Evolutionary conservation across 805 yeast species (phyloP), one percentile per base, ranked within the genome.

Genomic region (Torulaspora franciscae): DNA sequence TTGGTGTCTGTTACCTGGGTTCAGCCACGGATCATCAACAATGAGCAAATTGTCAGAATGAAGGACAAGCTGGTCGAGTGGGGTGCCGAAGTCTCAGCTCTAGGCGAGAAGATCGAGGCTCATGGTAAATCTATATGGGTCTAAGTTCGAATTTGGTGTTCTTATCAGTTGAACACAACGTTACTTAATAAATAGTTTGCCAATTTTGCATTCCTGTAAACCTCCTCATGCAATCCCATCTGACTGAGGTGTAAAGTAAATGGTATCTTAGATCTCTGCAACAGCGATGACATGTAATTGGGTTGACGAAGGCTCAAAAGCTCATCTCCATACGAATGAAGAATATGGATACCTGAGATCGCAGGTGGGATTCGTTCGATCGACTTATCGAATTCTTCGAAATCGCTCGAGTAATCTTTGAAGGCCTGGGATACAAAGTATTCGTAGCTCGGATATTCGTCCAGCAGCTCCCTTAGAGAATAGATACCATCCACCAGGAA

Each of bases 11-110:
- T 93, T 38, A 80, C 85, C 23, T 93, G 99, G 99, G 83, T 91
- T 50, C 98, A 93, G 72, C 98, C 99, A 47, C 77, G 98, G 59
- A 86, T 89, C 44, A 83, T 93, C 75, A 87, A 87, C 59, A 73
- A 72, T 51, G 78, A 77, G 35, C 99, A 93, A 72, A 84, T 91
- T 47, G 76, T 73, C 46, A 74, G 74, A 35, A 87, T 93, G 85
- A 80, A 80, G 52, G 73, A 74, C 42, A 84, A 85, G 57, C 75
- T 93, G 60, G 72, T 73, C 23, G 74, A 72, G 41, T 93, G 99
- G 99, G 83, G 85, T 55, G 64, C 66, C 43, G 81, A 81, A 55
- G 97, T 91, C 22, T 73, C 74, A 30, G 72, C 72, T 27, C 73
- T 93, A 54, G 84, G 79, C 40, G 63, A 66, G 25, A 79, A 79